These are phyloP conservation scores for Amanita jacksonii DNA, from an alignment of 768 basidiomycete species.

Conservation along the genomic window DNA sequence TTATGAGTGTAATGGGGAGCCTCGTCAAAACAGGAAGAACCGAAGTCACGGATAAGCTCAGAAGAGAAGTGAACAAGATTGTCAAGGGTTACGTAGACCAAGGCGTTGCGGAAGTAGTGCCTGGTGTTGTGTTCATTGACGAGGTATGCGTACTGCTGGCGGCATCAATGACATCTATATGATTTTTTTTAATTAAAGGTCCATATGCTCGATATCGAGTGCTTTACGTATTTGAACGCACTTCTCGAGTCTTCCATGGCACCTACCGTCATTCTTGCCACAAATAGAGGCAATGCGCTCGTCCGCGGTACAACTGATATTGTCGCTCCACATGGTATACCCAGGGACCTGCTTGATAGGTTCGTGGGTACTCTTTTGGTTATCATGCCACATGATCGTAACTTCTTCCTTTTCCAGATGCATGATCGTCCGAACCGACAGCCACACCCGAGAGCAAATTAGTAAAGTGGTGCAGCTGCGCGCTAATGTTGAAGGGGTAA, in stretches of 20 bases:
- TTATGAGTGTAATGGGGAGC: conserved; percentile 94
- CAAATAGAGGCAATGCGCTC: conserved; percentile 87
- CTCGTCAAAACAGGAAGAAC: conserved; percentile 90
- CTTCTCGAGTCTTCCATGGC: conserved; percentile 95
- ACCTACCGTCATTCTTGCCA: conserved; percentile 94
- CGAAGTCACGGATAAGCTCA: conserved; percentile 93
- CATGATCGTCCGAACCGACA: conserved; percentile 90
- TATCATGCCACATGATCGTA: too few relatives aligned
- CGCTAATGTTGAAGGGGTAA: conserved; percentile 79
- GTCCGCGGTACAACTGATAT: conserved; percentile 93
- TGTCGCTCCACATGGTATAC: conserved; percentile 86
- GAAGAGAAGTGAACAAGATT: conserved; percentile 94
- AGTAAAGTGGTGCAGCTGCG: conserved; percentile 80
- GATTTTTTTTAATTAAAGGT: conserved; percentile 42
- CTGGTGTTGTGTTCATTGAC: conserved; percentile 97
- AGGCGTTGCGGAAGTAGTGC: conserved; percentile 95
- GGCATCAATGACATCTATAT: background rate
- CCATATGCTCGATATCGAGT: conserved; percentile 99
- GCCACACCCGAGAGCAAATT: conserved; percentile 77
- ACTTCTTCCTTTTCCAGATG: too few relatives aligned
- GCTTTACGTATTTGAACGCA: conserved; percentile 96
- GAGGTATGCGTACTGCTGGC: conserved; percentile 53
- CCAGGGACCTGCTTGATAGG: conserved; percentile 90
- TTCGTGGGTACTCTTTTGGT: conserved; percentile 23
- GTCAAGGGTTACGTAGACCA: conserved; percentile 97